Evolutionary conservation across 2,329 filamentous ascomycete species (phyloP).

Genomic region (Trichoderma atroviride): DNA sequence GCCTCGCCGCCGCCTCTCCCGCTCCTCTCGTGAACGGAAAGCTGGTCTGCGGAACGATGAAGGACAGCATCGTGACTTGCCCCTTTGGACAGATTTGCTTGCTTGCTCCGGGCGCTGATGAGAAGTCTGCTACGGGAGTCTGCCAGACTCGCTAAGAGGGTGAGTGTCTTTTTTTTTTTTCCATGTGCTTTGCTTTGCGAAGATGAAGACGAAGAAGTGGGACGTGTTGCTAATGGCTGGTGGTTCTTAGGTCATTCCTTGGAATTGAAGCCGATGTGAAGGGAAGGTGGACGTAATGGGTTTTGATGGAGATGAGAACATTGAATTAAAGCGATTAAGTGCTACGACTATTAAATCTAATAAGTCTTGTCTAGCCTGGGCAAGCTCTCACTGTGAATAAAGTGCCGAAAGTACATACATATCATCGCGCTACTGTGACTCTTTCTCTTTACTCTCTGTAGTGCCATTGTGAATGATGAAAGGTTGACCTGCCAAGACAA

Average conservation of each 20-base stretch:
- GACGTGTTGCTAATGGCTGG: background rate
- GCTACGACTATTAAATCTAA: constrained; percentile 5
- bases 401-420: background rate
- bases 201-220: background rate
- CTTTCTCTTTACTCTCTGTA: background rate
- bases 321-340: constrained; percentile 8
- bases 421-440: background rate
- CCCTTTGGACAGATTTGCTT: constrained; percentile 16
- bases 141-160: constrained; percentile 4
- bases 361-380: background rate
- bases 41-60: background rate
- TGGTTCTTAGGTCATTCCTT: background rate
- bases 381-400: constrained; percentile 5
- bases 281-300: constrained; percentile 4
- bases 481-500: background rate
- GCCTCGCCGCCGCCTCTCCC: constrained; percentile 16
- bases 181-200: background rate
- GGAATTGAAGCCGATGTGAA: background rate
- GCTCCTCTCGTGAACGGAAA: constrained; percentile 9
- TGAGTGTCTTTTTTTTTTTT: background rate
- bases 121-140: background rate
- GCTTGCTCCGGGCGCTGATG: background rate
- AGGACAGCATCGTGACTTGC: background rate
- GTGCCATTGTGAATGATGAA: background rate
- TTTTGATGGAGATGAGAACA: constrained; percentile 18